phyloP scores from a whole-genome alignment of 148 eudicot genomes.

The Polygonum maritimum region DNA sequence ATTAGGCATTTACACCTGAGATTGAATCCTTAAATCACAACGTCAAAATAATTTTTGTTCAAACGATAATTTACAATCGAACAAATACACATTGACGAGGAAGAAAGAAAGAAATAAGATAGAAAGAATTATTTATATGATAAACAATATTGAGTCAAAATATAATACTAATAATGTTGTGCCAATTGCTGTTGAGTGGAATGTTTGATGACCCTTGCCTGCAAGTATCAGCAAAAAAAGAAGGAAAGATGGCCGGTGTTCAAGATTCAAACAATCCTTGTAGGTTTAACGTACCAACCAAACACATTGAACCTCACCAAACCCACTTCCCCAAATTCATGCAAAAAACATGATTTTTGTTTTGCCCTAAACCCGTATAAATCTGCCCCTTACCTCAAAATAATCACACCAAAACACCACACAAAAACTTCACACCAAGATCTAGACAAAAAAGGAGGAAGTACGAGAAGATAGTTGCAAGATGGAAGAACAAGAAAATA shows the following conservation, averaged over 20 bases:
- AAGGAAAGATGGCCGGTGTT: not conserved
- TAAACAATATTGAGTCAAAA: too few relatives aligned
- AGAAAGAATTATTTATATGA: too few relatives aligned
- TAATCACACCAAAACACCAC: conserved; percentile 1
- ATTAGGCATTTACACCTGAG: too few relatives aligned
- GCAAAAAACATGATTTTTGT: not conserved
- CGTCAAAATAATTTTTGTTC: too few relatives aligned
- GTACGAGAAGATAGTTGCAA: not conserved
- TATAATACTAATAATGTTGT: not conserved
- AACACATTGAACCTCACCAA: not conserved
- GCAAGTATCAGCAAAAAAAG: not conserved
- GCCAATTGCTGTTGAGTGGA: not conserved
- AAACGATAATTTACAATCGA: too few relatives aligned
- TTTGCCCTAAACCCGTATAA: not conserved
- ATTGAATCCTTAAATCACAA: too few relatives aligned
- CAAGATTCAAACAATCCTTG: not conserved
- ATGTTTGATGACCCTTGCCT: not conserved
- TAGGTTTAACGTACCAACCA: not conserved
- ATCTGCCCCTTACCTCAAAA: not conserved
- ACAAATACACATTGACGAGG: too few relatives aligned
- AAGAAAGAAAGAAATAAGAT: too few relatives aligned
- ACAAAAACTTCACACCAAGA: not conserved
- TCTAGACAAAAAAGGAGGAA: not conserved
- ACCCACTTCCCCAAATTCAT: not conserved
- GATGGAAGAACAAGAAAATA: not conserved